phyloP scores from a whole-genome alignment of 2,329 filamentous ascomycete species.

The Chaetomium strumarium region DNA sequence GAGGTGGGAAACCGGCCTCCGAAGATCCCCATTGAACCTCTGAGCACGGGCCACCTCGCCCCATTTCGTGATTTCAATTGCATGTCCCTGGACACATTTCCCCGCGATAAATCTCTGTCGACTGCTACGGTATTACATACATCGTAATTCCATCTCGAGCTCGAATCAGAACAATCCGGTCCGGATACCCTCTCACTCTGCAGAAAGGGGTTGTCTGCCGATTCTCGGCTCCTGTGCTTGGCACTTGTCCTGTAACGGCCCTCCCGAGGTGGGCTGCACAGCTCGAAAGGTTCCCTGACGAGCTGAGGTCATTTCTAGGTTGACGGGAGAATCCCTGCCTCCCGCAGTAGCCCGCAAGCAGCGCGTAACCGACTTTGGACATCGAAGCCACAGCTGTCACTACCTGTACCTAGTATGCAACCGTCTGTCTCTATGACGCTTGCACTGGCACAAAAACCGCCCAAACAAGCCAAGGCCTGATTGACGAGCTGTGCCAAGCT shows the following conservation, averaged over 20 bases:
- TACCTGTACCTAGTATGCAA: no score
- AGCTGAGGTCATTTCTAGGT: constrained; percentile 5
- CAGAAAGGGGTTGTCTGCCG: no score
- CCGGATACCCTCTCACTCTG: no score
- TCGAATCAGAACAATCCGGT: neutral
- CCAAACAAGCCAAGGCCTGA: neutral
- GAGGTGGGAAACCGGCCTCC: neutral
- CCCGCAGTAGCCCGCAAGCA: neutral
- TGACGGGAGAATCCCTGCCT: no score
- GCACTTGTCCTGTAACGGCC: neutral
- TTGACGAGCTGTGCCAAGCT: neutral
- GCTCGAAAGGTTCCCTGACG: constrained; percentile 1
- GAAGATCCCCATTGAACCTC: neutral
- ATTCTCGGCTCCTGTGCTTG: no score
- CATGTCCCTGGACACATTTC: neutral
- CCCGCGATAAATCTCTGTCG: no score
- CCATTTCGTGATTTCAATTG: neutral
- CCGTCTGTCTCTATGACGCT: neutral
- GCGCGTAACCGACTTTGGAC: neutral
- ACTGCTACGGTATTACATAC: no score
- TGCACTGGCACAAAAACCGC: constrained; percentile 1
- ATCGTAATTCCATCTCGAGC: neutral
- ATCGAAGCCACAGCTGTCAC: neutral
- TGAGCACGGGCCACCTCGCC: neutral
- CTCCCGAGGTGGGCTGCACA: neutral